These are phyloP conservation scores for Fusarium irregulare DNA, from an alignment of 2,329 filamentous ascomycete species.

Conservation along the genomic window DNA sequence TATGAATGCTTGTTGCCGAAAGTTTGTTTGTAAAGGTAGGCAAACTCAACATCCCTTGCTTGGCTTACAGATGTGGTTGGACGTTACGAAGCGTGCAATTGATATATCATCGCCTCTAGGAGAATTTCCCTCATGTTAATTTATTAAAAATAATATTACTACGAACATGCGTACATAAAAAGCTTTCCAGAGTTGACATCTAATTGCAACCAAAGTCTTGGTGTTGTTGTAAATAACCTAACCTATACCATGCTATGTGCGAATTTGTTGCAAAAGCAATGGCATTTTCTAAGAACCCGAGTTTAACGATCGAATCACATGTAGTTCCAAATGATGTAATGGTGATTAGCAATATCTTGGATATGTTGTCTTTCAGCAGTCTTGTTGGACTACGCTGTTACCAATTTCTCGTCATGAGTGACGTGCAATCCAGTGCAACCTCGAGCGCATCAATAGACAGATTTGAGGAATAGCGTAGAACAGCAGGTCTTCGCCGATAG, in stretches of 20 bases:
- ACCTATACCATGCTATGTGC: background rate
- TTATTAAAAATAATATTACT: background rate
- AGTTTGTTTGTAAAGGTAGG: background rate
- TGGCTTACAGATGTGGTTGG: background rate
- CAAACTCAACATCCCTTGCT: background rate
- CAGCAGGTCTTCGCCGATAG: background rate
- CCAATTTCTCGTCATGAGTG: background rate
- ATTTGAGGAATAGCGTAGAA: background rate
- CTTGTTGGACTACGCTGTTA: background rate
- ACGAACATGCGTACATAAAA: background rate
- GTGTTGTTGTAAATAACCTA: background rate
- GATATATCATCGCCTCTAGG: background rate
- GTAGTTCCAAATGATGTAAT: background rate
- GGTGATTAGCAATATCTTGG: background rate
- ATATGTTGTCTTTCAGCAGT: background rate
- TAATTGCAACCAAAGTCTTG: background rate
- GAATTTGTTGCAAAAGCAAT: background rate
- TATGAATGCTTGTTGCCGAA: background rate
- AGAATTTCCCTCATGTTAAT: accelerated
- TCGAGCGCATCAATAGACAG: background rate
- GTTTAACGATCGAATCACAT: background rate
- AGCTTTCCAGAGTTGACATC: background rate
- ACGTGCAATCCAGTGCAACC: background rate
- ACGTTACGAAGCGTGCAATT: background rate
- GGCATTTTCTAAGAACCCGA: background rate